Evolutionary conservation across 75 land plant species (phyloP).

Genomic region (Isoetes taiwanensis): DNA sequence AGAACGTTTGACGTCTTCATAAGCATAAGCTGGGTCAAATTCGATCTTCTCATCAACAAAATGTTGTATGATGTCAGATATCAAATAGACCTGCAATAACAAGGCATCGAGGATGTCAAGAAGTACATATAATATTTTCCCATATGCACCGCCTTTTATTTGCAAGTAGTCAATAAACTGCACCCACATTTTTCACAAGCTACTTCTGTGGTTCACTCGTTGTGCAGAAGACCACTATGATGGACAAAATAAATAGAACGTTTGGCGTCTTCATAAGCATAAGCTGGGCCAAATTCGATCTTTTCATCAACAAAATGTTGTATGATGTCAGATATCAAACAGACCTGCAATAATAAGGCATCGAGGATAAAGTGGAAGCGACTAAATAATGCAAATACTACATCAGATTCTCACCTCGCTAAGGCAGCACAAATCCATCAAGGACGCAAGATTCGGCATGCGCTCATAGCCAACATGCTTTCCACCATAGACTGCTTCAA

Average conservation of each 20-base stretch:
- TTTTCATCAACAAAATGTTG: conserved; percentile 92
- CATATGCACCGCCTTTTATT: too few species aligned
- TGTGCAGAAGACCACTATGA: conserved; percentile 68
- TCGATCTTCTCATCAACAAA: conserved; percentile 89
- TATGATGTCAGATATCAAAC: conserved; percentile 86
- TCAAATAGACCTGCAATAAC: conserved; percentile 82
- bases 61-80: conserved; percentile 88
- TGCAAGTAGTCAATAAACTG: too few species aligned
- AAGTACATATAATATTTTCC: too few species aligned
- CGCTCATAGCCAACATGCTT: conserved; percentile 65
- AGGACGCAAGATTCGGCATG: conserved; percentile 60
- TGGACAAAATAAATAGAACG: conserved; percentile 70
- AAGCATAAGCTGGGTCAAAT: conserved; percentile 77
- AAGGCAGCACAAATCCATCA: conserved; percentile 92
- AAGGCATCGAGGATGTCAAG: too few species aligned
- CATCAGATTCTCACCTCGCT: conserved; percentile 56
- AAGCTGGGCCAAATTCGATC: conserved; percentile 78
- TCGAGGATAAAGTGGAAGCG: too few species aligned
- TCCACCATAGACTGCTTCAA: conserved; percentile 58
- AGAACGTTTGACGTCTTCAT: conserved; percentile 76
- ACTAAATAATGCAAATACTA: neutral
- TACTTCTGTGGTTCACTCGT: conserved; percentile 52
- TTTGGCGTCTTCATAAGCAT: conserved; percentile 83
- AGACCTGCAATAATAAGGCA: too few species aligned
- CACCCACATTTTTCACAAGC: conserved; percentile 82